Evolutionary conservation across 257 asterid species (phyloP).

Genomic region (Verbascum thapsus): DNA sequence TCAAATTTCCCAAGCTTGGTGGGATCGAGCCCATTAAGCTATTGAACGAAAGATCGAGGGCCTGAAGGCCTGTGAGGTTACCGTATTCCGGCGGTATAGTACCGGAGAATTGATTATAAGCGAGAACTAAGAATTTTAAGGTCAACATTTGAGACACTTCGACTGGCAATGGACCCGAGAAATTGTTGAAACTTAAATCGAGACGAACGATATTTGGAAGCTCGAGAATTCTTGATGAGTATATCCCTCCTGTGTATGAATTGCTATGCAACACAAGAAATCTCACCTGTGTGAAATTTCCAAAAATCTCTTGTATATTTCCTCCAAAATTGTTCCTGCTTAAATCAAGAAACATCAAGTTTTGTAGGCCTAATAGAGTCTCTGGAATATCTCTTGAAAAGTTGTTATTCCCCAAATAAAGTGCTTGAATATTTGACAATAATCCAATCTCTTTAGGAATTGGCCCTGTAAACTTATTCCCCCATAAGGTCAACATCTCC

Average conservation of each 20-base stretch:
- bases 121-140: conserved; percentile 69
- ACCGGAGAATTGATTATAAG: conserved; percentile 71
- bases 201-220: conserved; percentile 60
- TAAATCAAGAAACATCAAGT: conserved; percentile 66
- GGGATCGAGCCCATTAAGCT: conserved; percentile 65
- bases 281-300: conserved; percentile 59
- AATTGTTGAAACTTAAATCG: conserved; percentile 77
- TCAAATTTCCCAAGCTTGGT: conserved; percentile 57
- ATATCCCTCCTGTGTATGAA: conserved; percentile 60
- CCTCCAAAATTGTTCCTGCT: conserved; percentile 74
- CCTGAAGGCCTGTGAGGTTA: conserved; percentile 62
- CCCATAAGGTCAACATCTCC: conserved; percentile 54
- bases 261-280: conserved; percentile 69
- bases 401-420: conserved; percentile 67
- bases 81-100: conserved; percentile 77
- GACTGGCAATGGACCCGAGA: conserved; percentile 68
- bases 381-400: conserved; percentile 81
- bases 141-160: conserved; percentile 56
- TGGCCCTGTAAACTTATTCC: conserved; percentile 58
- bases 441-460: conserved; percentile 74
- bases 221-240: conserved; percentile 57
- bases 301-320: conserved; percentile 64
- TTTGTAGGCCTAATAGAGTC: conserved; percentile 44
- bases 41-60: conserved; percentile 86
- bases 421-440: conserved; percentile 46